A percentile compares a stretch with the other conserved stretches of the same genome.
These are phyloP conservation scores for Lonicera japonica DNA, from an alignment of 129 eudicot genomes.

Conservation along the genomic window DNA sequence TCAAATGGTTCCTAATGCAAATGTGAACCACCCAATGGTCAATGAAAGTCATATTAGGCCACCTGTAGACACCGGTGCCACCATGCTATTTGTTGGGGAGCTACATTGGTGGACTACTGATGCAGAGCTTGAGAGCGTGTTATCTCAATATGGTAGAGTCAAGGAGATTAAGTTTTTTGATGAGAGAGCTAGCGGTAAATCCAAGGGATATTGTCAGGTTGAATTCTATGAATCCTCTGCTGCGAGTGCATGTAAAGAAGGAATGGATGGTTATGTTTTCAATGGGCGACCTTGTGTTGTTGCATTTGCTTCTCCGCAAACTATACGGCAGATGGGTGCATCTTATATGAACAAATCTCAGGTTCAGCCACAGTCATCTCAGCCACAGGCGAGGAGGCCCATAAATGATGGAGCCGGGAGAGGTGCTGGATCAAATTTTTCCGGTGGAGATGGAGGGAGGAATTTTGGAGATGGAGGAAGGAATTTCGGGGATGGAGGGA, in stretches of 20 bases:
- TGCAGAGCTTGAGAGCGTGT: conserved; percentile 85
- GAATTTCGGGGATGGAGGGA: conserved; percentile 47
- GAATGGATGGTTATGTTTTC: conserved; percentile 77
- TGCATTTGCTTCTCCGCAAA: conserved; percentile 87
- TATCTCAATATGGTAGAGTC: conserved; percentile 77
- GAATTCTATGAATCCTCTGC: conserved; percentile 66
- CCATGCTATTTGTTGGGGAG: conserved; percentile 87
- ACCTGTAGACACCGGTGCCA: conserved; percentile 55
- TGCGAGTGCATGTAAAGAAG: conserved; percentile 86
- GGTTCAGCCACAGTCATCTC: conserved; percentile 60
- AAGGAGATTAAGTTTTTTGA: conserved; percentile 92
- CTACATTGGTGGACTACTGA: conserved; percentile 99
- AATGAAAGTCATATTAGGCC: conserved; percentile 48
- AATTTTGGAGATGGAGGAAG: conserved; percentile 75
- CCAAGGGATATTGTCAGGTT: conserved; percentile 96
- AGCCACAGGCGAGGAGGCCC: conserved; percentile 64
- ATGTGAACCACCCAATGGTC: conserved; percentile 26
- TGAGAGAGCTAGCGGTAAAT: conserved; percentile 94
- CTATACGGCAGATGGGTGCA: conserved; percentile 80
- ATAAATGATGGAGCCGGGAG: conserved; percentile 67
- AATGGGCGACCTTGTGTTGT: conserved; percentile 94
- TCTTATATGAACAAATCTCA: conserved; percentile 62
- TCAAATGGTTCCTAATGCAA: conserved; percentile 33
- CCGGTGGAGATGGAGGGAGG: conserved; percentile 75
- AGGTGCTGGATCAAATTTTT: conserved; percentile 59